Conservation (phyloP, 805 yeast species). For the Blastobotrys attinorum region DNA sequence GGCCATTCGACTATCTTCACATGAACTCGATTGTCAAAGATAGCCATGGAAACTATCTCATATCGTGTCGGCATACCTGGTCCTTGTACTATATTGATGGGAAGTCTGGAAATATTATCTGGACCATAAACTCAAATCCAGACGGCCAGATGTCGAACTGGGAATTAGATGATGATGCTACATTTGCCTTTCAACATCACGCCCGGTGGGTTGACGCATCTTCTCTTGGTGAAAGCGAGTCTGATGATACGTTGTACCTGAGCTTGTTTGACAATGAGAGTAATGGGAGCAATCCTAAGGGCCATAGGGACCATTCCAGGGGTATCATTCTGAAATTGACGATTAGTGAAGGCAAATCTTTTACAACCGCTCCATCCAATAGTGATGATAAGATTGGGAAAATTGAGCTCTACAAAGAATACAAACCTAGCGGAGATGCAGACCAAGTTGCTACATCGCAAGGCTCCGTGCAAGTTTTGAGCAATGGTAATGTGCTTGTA, state of each 20-base stretch:
- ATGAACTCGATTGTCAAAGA: constrained; percentile 6
- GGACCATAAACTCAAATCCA: constrained; percentile 1
- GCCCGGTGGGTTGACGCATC: constrained; percentile 5
- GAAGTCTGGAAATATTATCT: constrained; percentile 4
- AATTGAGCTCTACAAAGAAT: constrained; percentile 3
- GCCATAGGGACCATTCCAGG: background rate
- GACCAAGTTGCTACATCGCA: constrained; percentile 1
- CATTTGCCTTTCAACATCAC: constrained; percentile 7
- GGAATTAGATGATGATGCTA: constrained; percentile 3
- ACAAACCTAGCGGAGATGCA: background rate
- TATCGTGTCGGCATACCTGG: constrained; percentile 4
- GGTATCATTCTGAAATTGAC: background rate
- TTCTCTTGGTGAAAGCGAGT: background rate
- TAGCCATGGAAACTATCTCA: constrained; percentile 2
- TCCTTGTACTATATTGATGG: constrained; percentile 4
- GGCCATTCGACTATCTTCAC: constrained; percentile 7
- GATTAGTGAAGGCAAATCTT: background rate
- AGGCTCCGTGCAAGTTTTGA: constrained; percentile 3
- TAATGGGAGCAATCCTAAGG: background rate
- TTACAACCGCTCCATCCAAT: background rate
- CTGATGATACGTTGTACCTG: background rate
- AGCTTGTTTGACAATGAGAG: constrained; percentile 2
- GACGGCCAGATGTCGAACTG: background rate
- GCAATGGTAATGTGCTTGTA: constrained; percentile 4
- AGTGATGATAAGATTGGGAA: constrained; percentile 1